These are phyloP conservation scores for Anisogramma anomala DNA, from an alignment of 2,329 filamentous ascomycete genomes.

Conservation along the genomic window DNA sequence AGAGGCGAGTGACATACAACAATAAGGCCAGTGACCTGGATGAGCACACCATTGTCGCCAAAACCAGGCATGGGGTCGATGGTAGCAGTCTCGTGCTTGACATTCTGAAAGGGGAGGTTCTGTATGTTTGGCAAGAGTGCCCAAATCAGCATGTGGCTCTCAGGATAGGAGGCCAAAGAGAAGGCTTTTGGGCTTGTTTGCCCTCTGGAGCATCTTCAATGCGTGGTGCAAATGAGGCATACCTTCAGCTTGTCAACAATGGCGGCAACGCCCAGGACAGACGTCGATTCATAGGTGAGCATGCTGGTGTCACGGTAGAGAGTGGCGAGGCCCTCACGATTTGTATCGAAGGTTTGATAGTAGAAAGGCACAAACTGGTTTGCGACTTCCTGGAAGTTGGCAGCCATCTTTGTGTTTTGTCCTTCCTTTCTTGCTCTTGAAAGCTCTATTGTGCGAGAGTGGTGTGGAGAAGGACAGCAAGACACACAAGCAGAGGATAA, in stretches of 20 bases:
- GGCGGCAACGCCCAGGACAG: conserved; percentile 39
- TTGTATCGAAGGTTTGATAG: conserved; percentile 58
- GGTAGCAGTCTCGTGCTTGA: conserved; percentile 53
- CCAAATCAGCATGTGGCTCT: conserved; percentile 1
- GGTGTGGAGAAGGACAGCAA: not conserved
- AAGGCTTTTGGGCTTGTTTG: too few relatives aligned
- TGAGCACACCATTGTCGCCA: conserved; percentile 45
- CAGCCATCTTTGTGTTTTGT: conserved; percentile 14
- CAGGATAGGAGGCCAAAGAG: not conserved
- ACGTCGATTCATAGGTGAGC: conserved; percentile 58
- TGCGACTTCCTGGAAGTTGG: conserved; percentile 15
- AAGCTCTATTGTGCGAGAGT: too few relatives aligned
- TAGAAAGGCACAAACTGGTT: conserved; percentile 30
- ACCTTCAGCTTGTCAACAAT: conserved; percentile 59
- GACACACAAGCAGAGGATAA: not conserved
- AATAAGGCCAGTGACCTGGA: conserved; percentile 51
- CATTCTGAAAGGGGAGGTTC: conserved; percentile 58
- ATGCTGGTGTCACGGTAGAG: conserved; percentile 62
- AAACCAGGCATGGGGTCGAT: conserved; percentile 58
- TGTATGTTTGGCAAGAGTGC: too few relatives aligned
- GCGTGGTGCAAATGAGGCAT: too few relatives aligned
- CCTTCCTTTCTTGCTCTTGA: not conserved
- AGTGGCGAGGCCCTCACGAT: conserved; percentile 41
- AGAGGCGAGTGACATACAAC: conserved; percentile 10
- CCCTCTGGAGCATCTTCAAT: too few relatives aligned